A percentile compares a stretch with the other conserved stretches of the same genome.
Evolutionary conservation across 106 monocot species (phyloP).

Genomic region (Hemerocallis citrina): DNA sequence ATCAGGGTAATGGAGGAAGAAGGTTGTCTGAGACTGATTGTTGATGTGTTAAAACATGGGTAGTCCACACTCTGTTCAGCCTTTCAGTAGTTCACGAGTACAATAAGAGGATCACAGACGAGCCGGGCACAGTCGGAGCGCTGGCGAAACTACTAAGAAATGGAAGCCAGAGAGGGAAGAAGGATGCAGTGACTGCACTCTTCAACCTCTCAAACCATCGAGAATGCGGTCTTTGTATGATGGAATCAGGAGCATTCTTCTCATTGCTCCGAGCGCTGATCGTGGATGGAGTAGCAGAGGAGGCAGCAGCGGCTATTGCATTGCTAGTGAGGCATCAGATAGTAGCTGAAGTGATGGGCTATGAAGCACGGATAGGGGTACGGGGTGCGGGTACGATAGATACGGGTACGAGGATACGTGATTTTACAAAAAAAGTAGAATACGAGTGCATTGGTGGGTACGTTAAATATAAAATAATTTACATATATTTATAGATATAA

Average conservation of each 20-base stretch:
- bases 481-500: too few species aligned
- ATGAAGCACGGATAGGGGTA: too few species aligned
- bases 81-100: constrained; percentile 63
- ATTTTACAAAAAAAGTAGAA: too few species aligned
- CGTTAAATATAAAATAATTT: too few species aligned
- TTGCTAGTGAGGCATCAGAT: constrained; percentile 40
- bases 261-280: constrained; percentile 37
- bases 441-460: too few species aligned
- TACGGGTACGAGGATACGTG: too few species aligned
- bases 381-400: too few species aligned
- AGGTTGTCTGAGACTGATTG: constrained; percentile 49
- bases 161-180: constrained; percentile 50
- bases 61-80: constrained; percentile 57
- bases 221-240: constrained; percentile 44
- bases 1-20: constrained; percentile 66
- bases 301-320: constrained; percentile 66
- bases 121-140: constrained; percentile 40
- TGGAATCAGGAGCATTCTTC: constrained; percentile 34
- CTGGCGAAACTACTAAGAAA: constrained; percentile 34
- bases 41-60: constrained; percentile 43
- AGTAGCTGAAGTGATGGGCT: constrained; percentile 18
- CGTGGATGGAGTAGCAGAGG: constrained; percentile 55
- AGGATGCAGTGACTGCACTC: constrained; percentile 69
- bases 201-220: too few species aligned
- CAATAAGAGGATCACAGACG: constrained; percentile 50